phyloP scores from a whole-genome alignment of 1,284 basidiomycete species.

The Cronartium quercuum region DNA sequence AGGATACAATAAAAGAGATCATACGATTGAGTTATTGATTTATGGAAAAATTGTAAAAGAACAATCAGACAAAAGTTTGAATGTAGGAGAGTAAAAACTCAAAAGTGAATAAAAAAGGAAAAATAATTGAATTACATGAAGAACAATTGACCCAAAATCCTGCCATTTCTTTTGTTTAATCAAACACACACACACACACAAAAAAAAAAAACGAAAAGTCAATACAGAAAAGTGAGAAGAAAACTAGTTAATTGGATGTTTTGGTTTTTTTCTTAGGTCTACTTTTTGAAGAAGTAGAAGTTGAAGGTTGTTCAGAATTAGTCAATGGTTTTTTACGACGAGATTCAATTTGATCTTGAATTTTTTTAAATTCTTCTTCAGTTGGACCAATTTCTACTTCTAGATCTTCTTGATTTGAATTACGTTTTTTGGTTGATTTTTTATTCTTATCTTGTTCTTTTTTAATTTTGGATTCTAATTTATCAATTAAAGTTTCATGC shows the following conservation, averaged over 20 bases:
- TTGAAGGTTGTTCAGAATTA: not conserved
- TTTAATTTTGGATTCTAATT: constrained; percentile 26
- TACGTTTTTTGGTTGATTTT: not conserved
- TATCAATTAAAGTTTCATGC: constrained; percentile 14
- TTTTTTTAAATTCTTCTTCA: constrained; percentile 34
- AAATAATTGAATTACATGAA: too few species aligned
- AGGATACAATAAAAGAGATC: too few species aligned
- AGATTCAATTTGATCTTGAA: constrained; percentile 12
- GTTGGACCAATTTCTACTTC: not conserved
- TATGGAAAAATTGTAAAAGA: too few species aligned
- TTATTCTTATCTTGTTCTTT: constrained; percentile 2
- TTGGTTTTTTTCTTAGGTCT: not conserved
- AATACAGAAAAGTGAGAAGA: not conserved
- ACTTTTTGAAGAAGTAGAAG: not conserved
- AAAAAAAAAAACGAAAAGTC: not conserved
- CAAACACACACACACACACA: not conserved
- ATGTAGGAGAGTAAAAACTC: too few species aligned
- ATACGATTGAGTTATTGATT: too few species aligned
- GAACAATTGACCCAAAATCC: too few species aligned
- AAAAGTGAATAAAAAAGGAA: too few species aligned
- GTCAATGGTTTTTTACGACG: not conserved
- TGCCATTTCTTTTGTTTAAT: too few species aligned
- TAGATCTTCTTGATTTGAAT: not conserved
- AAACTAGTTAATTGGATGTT: not conserved
- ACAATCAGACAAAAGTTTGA: too few species aligned